Conservation (phyloP, 2,329 filamentous ascomycete species). For the Aspergillus luchuensis region DNA sequence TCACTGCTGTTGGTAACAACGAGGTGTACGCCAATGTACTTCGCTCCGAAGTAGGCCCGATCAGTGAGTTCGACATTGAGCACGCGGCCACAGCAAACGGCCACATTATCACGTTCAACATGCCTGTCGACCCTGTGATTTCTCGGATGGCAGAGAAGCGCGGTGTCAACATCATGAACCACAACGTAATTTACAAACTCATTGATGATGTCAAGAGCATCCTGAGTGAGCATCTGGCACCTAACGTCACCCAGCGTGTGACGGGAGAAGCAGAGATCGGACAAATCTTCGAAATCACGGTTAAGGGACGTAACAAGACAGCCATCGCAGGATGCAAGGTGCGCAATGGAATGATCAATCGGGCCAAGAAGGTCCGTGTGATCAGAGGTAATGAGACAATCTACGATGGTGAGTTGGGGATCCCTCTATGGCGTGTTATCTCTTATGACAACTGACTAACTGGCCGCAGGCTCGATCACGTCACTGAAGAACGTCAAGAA, state of each 20-base stretch:
- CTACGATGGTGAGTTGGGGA: constrained; percentile 71
- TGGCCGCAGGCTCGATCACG: constrained; percentile 66
- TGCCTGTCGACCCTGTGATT: constrained; percentile 66
- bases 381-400: constrained; percentile 69
- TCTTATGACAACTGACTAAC: constrained; percentile 13
- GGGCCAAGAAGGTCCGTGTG: constrained; percentile 68
- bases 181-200: constrained; percentile 66
- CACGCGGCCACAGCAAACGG: constrained; percentile 77
- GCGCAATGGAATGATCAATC: constrained; percentile 73
- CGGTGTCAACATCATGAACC: constrained; percentile 76
- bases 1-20: constrained; percentile 78
- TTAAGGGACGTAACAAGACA: constrained; percentile 69
- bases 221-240: constrained; percentile 70
- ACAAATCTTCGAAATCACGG: constrained; percentile 79
- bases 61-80: constrained; percentile 86
- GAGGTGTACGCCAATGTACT: constrained; percentile 79
- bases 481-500: constrained; percentile 92
- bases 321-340: constrained; percentile 87
- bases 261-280: constrained; percentile 85
- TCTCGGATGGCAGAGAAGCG: constrained; percentile 67
- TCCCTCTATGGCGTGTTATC: background rate
- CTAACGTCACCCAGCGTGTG: constrained; percentile 68
- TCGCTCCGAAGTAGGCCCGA: constrained; percentile 72
- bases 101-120: constrained; percentile 85
- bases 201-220: constrained; percentile 55